Evolutionary conservation across 1,139 yeast species (phyloP).

Genomic region (Taphrina confusa): DNA sequence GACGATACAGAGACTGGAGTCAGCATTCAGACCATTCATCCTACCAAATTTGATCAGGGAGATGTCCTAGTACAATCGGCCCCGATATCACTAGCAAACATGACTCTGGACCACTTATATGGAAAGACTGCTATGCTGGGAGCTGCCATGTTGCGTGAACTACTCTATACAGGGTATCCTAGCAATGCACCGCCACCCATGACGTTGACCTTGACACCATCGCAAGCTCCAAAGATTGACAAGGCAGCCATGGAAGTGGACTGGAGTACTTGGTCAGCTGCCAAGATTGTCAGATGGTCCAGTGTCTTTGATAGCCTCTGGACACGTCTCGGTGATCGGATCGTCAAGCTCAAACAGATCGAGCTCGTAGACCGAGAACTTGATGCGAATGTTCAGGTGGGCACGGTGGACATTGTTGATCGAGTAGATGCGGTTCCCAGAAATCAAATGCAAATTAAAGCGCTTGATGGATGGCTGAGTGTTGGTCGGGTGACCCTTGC

Average conservation of each 20-base stretch:
- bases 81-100: slow-evolving; percentile 37
- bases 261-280: slow-evolving; percentile 19
- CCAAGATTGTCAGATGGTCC: slow-evolving; percentile 21
- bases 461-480: slow-evolving; percentile 19
- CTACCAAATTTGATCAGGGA: slow-evolving; percentile 82
- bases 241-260: slow-evolving; percentile 18
- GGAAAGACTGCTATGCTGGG: slow-evolving; percentile 39
- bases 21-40: slow-evolving; percentile 85
- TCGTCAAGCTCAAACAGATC: slow-evolving; percentile 17
- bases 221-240: slow-evolving; percentile 15
- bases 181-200: slow-evolving; percentile 5
- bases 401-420: background rate
- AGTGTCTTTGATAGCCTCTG: slow-evolving; percentile 18
- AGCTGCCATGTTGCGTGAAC: slow-evolving; percentile 37
- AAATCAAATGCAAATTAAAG: background rate
- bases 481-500: slow-evolving; percentile 19
- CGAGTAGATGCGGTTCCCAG: background rate
- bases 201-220: background rate
- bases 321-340: slow-evolving; percentile 8
- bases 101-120: slow-evolving; percentile 34
- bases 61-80: slow-evolving; percentile 56
- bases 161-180: slow-evolving; percentile 31
- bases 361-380: background rate
- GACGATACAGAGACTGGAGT: slow-evolving; percentile 72
- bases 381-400: background rate